These are phyloP conservation scores for Trichosanthes cucumerina DNA, from an alignment of 306 rosid genomes.

Conservation along the genomic window DNA sequence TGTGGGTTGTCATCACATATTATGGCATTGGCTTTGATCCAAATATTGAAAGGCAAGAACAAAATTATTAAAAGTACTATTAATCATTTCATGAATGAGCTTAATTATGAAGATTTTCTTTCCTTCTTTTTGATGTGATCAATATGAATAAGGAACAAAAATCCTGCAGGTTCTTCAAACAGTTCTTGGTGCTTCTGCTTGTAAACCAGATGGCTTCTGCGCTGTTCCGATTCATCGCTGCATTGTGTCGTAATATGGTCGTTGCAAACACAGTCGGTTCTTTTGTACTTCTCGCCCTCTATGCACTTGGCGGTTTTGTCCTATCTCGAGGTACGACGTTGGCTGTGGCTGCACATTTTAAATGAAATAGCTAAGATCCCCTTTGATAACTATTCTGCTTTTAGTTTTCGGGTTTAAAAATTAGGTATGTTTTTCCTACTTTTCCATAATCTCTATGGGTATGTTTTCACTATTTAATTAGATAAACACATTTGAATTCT, in stretches of 20 bases:
- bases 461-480: too few relatives aligned
- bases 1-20: conserved; percentile 53
- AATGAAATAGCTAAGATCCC: neutral
- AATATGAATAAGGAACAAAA: neutral
- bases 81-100: neutral
- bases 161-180: conserved; percentile 45
- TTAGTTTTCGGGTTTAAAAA: too few relatives aligned
- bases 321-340: conserved; percentile 44
- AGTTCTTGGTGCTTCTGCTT: conserved; percentile 33
- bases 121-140: neutral
- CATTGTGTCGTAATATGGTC: conserved; percentile 35
- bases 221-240: conserved; percentile 46
- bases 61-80: neutral
- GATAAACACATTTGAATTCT: too few relatives aligned
- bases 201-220: conserved; percentile 55
- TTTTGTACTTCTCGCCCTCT: conserved; percentile 31
- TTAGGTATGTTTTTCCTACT: too few relatives aligned
- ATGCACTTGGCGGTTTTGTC: conserved; percentile 53
- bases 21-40: conserved; percentile 60
- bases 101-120: neutral
- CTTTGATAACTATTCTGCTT: too few relatives aligned
- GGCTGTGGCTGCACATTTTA: neutral
- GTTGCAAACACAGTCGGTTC: conserved; percentile 50
- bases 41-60: conserved; percentile 30
- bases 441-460: too few relatives aligned